A percentile compares a stretch with the other conserved stretches of the same genome.
Evolutionary conservation across 129 eudicot genomes (phyloP).

Genomic region (Helichrysum umbraculigerum): DNA sequence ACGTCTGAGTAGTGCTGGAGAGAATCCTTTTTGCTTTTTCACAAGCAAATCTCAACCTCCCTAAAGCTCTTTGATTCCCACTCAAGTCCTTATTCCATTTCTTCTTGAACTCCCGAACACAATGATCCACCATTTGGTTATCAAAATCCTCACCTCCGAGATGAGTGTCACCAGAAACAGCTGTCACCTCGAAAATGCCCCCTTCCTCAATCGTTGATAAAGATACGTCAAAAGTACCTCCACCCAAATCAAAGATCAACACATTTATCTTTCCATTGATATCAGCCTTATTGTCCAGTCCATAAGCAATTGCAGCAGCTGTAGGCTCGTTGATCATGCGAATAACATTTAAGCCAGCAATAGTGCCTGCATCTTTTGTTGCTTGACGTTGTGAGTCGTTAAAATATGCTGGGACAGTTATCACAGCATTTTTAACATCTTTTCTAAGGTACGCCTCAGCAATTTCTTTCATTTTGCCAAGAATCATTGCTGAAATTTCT

Average conservation of each 20-base stretch:
- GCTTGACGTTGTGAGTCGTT: constrained; percentile 37
- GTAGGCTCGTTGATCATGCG: constrained; percentile 32
- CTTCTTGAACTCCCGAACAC: constrained; percentile 25
- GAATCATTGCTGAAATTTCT: constrained; percentile 36
- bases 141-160: constrained; percentile 32
- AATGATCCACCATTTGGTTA: constrained; percentile 25
- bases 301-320: constrained; percentile 37
- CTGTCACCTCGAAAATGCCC: constrained; percentile 24
- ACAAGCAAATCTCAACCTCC: constrained; percentile 34
- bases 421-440: constrained; percentile 20
- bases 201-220: background rate
- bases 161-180: constrained; percentile 33
- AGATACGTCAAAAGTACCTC: constrained; percentile 38
- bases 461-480: constrained; percentile 32
- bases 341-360: constrained; percentile 23
- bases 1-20: constrained; percentile 14
- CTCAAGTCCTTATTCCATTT: constrained; percentile 20
- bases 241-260: constrained; percentile 32
- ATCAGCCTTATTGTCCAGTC: constrained; percentile 17
- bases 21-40: constrained; percentile 36
- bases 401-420: constrained; percentile 31
- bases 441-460: constrained; percentile 30
- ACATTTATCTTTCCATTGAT: constrained; percentile 7
- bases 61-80: constrained; percentile 17
- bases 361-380: constrained; percentile 28